Evolutionary conservation across 768 basidiomycete species (phyloP).

Genomic region (Chalciporus piperatus): DNA sequence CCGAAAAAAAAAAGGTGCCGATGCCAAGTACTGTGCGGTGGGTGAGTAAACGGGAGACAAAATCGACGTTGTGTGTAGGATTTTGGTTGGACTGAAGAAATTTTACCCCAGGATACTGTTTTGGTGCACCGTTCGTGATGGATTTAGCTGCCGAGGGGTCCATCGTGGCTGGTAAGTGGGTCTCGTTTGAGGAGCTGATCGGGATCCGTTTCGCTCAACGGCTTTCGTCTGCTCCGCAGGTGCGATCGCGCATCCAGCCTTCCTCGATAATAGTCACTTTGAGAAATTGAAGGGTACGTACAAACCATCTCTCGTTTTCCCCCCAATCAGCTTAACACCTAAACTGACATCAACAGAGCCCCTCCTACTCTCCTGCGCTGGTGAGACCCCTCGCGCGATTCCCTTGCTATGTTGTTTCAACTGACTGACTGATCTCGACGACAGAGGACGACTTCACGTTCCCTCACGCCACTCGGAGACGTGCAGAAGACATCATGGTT

Average conservation of each 20-base stretch:
- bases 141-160: conserved; percentile 42
- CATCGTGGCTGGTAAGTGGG: conserved; percentile 41
- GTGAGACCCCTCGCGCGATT: no score
- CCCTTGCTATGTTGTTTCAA: no score
- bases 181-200: background rate
- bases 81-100: background rate
- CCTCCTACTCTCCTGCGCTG: conserved; percentile 22
- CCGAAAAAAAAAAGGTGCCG: conserved; percentile 26
- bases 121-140: conserved; percentile 49
- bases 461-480: conserved; percentile 44
- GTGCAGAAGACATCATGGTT: conserved; percentile 54
- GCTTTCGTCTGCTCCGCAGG: conserved; percentile 16
- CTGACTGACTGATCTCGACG: background rate
- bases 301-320: background rate
- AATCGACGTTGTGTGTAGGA: no score
- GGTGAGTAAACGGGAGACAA: conserved; percentile 31
- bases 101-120: conserved; percentile 48
- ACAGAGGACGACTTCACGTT: conserved; percentile 53
- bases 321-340: background rate
- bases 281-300: conserved; percentile 42
- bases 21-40: conserved; percentile 40
- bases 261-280: conserved; percentile 53
- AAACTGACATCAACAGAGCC: conserved; percentile 5
- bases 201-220: background rate
- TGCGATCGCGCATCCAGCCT: conserved; percentile 53